Conservation (phyloP, 352 stramenopile species). For the Pythium folliculosum region DNA sequence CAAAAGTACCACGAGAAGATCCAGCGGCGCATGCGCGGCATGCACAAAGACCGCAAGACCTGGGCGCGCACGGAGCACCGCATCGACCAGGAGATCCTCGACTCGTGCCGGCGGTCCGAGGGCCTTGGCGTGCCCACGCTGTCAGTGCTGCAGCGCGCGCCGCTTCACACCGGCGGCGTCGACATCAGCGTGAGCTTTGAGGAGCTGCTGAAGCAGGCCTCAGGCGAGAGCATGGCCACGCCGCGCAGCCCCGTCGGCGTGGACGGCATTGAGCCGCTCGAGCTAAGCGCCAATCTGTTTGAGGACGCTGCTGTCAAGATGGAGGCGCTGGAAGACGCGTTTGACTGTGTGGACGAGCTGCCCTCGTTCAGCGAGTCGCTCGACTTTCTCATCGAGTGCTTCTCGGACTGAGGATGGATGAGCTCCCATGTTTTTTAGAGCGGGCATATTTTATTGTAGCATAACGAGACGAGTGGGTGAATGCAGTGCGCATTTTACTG, state of each 20-base stretch:
- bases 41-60: slow-evolving; percentile 19
- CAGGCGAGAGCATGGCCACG: neutral
- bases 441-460: slow-evolving; percentile 25
- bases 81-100: slow-evolving; percentile 25
- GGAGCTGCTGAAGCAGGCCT: slow-evolving; percentile 14
- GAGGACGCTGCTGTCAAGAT: slow-evolving; percentile 4
- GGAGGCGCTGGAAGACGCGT: neutral
- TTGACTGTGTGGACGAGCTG: slow-evolving; percentile 1
- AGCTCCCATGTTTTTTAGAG: neutral
- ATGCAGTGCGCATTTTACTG: slow-evolving; percentile 15
- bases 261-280: slow-evolving; percentile 12
- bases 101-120: slow-evolving; percentile 21
- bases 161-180: neutral
- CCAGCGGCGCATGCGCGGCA: slow-evolving; percentile 23
- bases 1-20: slow-evolving; percentile 34
- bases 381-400: slow-evolving; percentile 24
- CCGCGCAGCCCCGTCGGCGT: slow-evolving; percentile 13
- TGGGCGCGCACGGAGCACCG: slow-evolving; percentile 25
- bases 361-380: slow-evolving; percentile 21
- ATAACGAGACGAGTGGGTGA: neutral
- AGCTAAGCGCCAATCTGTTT: slow-evolving; percentile 1
- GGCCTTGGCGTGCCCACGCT: neutral
- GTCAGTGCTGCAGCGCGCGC: slow-evolving; percentile 5
- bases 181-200: slow-evolving; percentile 15
- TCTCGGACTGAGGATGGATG: slow-evolving; percentile 17